Evolutionary conservation across 805 yeast species (phyloP).

Genomic region (Kluyveromyces nonfermentans): DNA sequence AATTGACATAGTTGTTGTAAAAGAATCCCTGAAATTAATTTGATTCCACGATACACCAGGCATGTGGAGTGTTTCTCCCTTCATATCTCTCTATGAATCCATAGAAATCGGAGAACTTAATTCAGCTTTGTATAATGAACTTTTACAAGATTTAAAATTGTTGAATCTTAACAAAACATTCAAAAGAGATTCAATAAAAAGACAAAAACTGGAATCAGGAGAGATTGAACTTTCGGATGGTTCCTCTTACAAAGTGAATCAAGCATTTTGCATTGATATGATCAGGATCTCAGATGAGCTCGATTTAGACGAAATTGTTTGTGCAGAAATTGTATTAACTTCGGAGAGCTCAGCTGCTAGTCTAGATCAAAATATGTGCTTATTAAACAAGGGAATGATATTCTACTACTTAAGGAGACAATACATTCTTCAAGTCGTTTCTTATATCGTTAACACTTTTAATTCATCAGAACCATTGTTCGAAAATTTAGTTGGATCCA

Average conservation of each 20-base stretch:
- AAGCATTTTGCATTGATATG: conserved; percentile 53
- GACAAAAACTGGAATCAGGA: conserved; percentile 38
- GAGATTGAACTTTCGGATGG: conserved; percentile 42
- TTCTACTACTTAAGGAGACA: conserved; percentile 61
- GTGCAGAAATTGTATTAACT: conserved; percentile 58
- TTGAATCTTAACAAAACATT: conserved; percentile 34
- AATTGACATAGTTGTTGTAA: background rate
- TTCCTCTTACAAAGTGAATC: conserved; percentile 44
- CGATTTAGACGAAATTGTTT: conserved; percentile 64
- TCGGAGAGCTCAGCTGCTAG: conserved; percentile 16
- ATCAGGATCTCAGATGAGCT: conserved; percentile 53
- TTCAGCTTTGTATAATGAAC: conserved; percentile 18
- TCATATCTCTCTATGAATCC: conserved; percentile 38
- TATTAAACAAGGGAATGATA: conserved; percentile 55
- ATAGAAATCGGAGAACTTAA: conserved; percentile 29
- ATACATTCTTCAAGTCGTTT: conserved; percentile 59
- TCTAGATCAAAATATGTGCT: conserved; percentile 18
- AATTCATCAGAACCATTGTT: conserved; percentile 10
- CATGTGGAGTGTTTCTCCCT: conserved; percentile 24
- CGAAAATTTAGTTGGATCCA: conserved; percentile 7
- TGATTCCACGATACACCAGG: background rate
- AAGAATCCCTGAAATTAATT: background rate
- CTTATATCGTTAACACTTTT: conserved; percentile 30
- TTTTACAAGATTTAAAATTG: conserved; percentile 37
- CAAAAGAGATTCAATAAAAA: conserved; percentile 37